Base-by-base conservation (phyloP, 306 rosid genomes). In the Quercus agrifolia region DNA sequence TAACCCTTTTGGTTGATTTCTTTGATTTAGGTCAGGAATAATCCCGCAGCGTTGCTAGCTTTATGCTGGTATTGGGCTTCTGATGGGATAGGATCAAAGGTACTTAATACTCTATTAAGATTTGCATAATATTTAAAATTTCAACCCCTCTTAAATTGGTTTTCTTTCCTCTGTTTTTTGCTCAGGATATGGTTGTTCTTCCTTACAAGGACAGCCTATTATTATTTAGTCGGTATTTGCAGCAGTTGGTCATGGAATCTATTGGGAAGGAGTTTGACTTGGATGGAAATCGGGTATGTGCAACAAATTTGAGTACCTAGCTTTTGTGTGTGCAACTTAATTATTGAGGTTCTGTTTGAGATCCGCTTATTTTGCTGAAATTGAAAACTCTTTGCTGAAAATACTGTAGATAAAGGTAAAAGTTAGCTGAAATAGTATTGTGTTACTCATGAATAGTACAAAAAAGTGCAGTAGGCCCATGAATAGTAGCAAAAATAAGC, bases 191-290 rank as follows among this genome's bases (percentile, higher is more conserved):
- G 99, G 99, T 95, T 52, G 93, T 95, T 71, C 99, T 95, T 83
- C 99, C 99, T 30, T 95, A 95, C 78, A 95, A 95, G 87, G 99
- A 95, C 77, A 91, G 97, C 88, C 82, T 95, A 70, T 75, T 95
- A 82, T 86, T 95, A 80, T 93, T 95, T 75, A 95, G 98, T 84
- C 90, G 99, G 70, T 95, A 95, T 89, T 88, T 95, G 85, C 99
- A 95, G 84, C 99, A 95, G 86, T 81, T 95, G 83, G 99, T 95
- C 85, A 95, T 95, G 99, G 99, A 95, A 88, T 95, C 99, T 72
- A 82, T 95, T 77, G 99, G 99, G 80, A 95, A 95, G 82, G 99
- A 95, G 89, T 95, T 90, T 87, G 99, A 95, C 90, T 92, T 95
- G 85, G 94, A 93, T 38, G 99, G 99, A 55, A 91, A 95, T 86